Percentiles rank a stretch among this genome's conserved stretches.
These are phyloP conservation scores for Umbilicus rupestris DNA, from an alignment of 164 flowering plant species.

Conservation along the genomic window DNA sequence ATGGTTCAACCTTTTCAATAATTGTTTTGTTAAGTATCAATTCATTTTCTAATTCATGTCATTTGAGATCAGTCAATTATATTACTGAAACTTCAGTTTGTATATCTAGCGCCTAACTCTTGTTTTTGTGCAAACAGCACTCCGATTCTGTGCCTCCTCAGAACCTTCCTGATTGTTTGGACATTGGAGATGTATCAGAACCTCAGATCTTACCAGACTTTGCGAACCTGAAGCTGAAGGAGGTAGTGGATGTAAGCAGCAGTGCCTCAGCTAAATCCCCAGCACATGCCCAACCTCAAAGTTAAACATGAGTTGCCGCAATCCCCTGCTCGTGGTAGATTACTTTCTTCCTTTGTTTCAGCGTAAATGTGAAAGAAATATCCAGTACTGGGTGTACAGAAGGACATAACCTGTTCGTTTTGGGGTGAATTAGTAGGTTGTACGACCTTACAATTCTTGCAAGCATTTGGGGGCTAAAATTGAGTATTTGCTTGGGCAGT, in stretches of 20 bases:
- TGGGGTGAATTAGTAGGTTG: background rate
- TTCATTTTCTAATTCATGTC: background rate
- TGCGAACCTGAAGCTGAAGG: conserved; percentile 21
- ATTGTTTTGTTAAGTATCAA: background rate
- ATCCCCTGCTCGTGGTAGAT: background rate
- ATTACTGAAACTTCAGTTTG: background rate
- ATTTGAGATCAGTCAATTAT: background rate
- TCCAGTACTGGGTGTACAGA: background rate
- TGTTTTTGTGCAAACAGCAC: conserved; percentile 14
- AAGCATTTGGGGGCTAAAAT: background rate
- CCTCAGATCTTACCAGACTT: conserved; percentile 15
- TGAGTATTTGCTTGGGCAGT: no score
- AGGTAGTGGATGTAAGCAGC: conserved; percentile 19
- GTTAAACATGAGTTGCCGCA: background rate
- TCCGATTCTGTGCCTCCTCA: conserved; percentile 17
- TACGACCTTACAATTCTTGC: background rate
- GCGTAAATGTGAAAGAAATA: background rate
- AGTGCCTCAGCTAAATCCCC: conserved; percentile 19
- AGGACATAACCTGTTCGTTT: background rate
- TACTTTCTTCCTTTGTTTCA: background rate
- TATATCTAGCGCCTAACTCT: background rate
- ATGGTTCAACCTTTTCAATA: background rate
- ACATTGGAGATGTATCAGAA: conserved; percentile 35
- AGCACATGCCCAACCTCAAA: background rate
- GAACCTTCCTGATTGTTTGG: conserved; percentile 37